These are phyloP conservation scores for Cytospora piceicola DNA, from an alignment of 2,329 filamentous ascomycete genomes.

Conservation along the genomic window DNA sequence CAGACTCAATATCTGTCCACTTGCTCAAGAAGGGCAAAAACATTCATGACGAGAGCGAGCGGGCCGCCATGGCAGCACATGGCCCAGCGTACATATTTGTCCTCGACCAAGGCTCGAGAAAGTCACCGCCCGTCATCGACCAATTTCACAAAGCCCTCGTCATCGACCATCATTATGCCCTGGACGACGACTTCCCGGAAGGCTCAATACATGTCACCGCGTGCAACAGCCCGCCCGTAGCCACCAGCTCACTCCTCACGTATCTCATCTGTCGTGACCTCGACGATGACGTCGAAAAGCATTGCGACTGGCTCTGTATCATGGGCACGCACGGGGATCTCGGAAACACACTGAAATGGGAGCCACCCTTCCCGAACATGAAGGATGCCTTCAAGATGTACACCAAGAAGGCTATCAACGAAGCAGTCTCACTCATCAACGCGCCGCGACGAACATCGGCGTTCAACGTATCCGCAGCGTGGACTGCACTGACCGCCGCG, in stretches of 20 bases:
- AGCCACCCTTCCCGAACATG: conserved; percentile 70
- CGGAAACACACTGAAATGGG: conserved; percentile 67
- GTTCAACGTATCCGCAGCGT: conserved; percentile 64
- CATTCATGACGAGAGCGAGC: conserved; percentile 59
- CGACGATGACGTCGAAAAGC: conserved; percentile 51
- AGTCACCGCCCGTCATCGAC: conserved; percentile 57
- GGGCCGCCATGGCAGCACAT: conserved; percentile 53
- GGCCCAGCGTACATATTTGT: conserved; percentile 63
- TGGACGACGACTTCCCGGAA: conserved; percentile 59
- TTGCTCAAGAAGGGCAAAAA: conserved; percentile 62
- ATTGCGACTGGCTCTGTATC: conserved; percentile 64
- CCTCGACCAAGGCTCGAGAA: conserved; percentile 66
- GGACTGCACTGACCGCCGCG: conserved; percentile 59
- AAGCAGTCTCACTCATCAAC: conserved; percentile 66
- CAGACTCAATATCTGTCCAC: conserved; percentile 59
- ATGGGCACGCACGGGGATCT: conserved; percentile 71
- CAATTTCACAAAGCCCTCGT: conserved; percentile 55
- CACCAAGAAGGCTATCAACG: conserved; percentile 65
- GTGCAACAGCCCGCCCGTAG: conserved; percentile 66
- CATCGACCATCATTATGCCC: conserved; percentile 68
- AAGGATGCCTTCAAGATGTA: conserved; percentile 60
- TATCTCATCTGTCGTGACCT: conserved; percentile 65
- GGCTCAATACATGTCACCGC: conserved; percentile 61
- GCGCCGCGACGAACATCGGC: conserved; percentile 65
- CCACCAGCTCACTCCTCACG: conserved; percentile 66